Conservation (phyloP, 129 eudicot genomes). For the Artemisia annua region DNA sequence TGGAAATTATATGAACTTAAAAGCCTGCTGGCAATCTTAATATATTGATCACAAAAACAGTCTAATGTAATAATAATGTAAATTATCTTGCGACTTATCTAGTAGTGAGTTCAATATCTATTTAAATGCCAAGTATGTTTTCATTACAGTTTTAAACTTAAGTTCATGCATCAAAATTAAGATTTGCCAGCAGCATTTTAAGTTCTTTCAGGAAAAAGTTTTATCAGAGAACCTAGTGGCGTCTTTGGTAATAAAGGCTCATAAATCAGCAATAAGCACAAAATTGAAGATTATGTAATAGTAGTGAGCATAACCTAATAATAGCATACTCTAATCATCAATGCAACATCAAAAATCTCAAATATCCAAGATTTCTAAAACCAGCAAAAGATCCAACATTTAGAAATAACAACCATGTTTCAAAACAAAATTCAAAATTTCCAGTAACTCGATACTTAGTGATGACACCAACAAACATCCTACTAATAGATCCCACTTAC, state of each 20-base stretch:
- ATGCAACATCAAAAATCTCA: conserved; percentile 18
- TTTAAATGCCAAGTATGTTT: no score
- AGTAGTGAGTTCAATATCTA: no score
- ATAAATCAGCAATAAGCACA: not conserved
- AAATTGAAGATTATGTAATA: not conserved
- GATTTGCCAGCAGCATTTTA: no score
- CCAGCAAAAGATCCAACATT: conserved; percentile 28
- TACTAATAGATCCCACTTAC: conserved; percentile 23
- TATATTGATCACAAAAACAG: no score
- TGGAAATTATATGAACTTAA: no score
- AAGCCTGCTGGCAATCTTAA: no score
- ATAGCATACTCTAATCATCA: conserved; percentile 15
- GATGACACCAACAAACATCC: conserved; percentile 20
- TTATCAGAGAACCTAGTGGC: not conserved
- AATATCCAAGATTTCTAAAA: conserved; percentile 29
- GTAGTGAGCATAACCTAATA: not conserved
- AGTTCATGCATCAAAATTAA: no score
- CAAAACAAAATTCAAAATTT: conserved; percentile 29
- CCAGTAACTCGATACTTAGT: conserved; percentile 22
- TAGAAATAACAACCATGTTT: conserved; percentile 28
- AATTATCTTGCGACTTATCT: no score
- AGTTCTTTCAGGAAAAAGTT: no score
- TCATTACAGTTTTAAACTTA: no score
- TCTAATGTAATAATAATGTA: no score
- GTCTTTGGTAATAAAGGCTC: no score